Percentiles rank a stretch among this genome's conserved stretches.
Conservation (phyloP, 441 rosid genomes). For the Populus hybrid region DNA sequence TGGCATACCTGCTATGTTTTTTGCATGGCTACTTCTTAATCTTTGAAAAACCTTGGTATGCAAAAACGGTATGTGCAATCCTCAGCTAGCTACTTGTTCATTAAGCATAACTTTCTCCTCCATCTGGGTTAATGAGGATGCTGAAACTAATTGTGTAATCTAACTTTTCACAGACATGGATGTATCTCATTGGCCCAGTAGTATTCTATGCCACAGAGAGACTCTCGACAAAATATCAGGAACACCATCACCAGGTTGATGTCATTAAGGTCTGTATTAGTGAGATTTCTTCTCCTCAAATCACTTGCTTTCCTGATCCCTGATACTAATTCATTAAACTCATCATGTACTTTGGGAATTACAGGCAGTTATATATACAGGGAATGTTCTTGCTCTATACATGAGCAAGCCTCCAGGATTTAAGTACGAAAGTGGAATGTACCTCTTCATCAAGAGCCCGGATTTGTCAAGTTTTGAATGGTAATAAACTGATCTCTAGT, state of each 20-base stretch:
- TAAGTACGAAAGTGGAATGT: constrained; percentile 91
- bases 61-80: constrained; percentile 53
- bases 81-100: not conserved
- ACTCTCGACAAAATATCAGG: constrained; percentile 45
- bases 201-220: constrained; percentile 60
- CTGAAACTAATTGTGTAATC: not conserved
- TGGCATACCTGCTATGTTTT: constrained; percentile 62
- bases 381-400: constrained; percentile 87
- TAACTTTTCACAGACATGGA: constrained; percentile 71
- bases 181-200: constrained; percentile 62
- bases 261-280: constrained; percentile 60
- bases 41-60: constrained; percentile 54
- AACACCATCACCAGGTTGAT: constrained; percentile 53
- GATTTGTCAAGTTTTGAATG: constrained; percentile 76
- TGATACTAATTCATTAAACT: not conserved
- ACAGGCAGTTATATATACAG: constrained; percentile 84
- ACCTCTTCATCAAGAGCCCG: constrained; percentile 85
- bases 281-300: not conserved
- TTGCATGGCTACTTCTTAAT: constrained; percentile 75
- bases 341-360: constrained; percentile 5
- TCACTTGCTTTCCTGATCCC: not conserved
- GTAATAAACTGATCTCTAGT: constrained; percentile 25
- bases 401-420: constrained; percentile 80
- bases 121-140: not conserved
- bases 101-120: too few species aligned